Evolutionary conservation across 1,284 basidiomycete genomes (phyloP).

Genomic region (Cryptococcus neoformans): DNA sequence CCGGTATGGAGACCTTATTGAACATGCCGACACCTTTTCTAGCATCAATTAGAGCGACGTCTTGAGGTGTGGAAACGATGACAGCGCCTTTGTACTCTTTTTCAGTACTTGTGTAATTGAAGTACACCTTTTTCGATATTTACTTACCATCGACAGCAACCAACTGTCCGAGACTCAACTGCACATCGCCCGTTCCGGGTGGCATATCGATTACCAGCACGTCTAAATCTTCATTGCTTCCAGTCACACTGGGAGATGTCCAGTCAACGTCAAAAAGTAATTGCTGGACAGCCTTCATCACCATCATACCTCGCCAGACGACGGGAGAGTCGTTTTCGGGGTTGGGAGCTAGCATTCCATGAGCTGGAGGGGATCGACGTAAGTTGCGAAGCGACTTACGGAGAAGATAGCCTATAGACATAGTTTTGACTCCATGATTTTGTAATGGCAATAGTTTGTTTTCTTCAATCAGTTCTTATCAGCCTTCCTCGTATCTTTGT

Average conservation of each 20-base stretch:
- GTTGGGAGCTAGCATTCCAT: conserved; percentile 34
- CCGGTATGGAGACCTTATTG: conserved; percentile 82
- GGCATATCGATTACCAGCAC: conserved; percentile 94
- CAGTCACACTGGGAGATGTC: conserved; percentile 47
- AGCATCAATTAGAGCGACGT: conserved; percentile 89
- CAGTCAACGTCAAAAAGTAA: conserved; percentile 97
- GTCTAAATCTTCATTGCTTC: conserved; percentile 58
- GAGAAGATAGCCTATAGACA: conserved; percentile 88
- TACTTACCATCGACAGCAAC: conserved; percentile 75
- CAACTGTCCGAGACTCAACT: conserved; percentile 86
- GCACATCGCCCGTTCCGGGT: conserved; percentile 95
- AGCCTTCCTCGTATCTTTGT: background rate
- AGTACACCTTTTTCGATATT: background rate
- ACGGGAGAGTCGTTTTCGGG: conserved; percentile 68
- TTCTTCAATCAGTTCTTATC: conserved; percentile 49
- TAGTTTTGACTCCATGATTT: conserved; percentile 88
- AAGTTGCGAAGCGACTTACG: conserved; percentile 30
- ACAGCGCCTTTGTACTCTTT: conserved; percentile 62
- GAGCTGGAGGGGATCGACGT: background rate
- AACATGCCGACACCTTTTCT: conserved; percentile 94
- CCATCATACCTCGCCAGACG: conserved; percentile 98
- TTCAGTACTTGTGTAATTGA: background rate
- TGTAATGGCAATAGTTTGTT: conserved; percentile 78
- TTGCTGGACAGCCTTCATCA: conserved; percentile 97
- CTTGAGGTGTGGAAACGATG: conserved; percentile 93